A percentile compares a stretch with the other conserved stretches of the same genome.
phyloP scores from a whole-genome alignment of 345 rosid species.

The Eucalyptus caleyi region DNA sequence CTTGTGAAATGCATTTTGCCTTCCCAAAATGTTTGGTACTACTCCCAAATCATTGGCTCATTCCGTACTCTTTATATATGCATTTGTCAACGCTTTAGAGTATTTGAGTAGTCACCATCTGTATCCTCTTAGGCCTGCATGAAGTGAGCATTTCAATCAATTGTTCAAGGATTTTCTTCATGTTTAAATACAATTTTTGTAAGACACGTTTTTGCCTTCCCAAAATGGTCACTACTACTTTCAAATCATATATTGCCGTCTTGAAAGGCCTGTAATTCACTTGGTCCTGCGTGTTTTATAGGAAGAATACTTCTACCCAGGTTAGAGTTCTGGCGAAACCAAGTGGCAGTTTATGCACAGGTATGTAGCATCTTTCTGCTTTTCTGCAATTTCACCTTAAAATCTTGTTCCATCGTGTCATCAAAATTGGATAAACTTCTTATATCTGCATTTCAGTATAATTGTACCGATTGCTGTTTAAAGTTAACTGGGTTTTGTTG shows the following conservation, averaged over 20 bases:
- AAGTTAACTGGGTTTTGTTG: not conserved
- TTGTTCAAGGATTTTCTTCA: not conserved
- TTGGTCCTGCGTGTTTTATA: not conserved
- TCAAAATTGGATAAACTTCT: not conserved
- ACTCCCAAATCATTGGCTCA: not conserved
- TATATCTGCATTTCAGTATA: not conserved
- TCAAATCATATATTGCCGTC: not conserved
- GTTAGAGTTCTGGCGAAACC: constrained; percentile 78
- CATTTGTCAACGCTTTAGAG: not conserved
- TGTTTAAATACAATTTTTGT: not conserved
- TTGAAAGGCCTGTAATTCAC: not conserved
- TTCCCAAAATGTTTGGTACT: not conserved
- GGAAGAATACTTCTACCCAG: constrained; percentile 70
- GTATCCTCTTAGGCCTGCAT: not conserved
- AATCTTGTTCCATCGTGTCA: not conserved
- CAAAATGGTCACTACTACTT: not conserved
- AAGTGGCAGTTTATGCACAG: constrained; percentile 62
- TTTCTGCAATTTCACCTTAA: not conserved
- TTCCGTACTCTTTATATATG: not conserved
- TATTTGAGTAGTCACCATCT: not conserved
- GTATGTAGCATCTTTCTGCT: constrained; percentile 12
- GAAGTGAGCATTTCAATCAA: not conserved
- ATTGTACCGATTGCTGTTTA: not conserved
- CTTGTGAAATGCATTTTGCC: not conserved
- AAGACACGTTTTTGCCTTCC: not conserved